These are phyloP conservation scores for Irpex sp. DNA, from an alignment of 1,284 basidiomycete species.

Conservation along the genomic window DNA sequence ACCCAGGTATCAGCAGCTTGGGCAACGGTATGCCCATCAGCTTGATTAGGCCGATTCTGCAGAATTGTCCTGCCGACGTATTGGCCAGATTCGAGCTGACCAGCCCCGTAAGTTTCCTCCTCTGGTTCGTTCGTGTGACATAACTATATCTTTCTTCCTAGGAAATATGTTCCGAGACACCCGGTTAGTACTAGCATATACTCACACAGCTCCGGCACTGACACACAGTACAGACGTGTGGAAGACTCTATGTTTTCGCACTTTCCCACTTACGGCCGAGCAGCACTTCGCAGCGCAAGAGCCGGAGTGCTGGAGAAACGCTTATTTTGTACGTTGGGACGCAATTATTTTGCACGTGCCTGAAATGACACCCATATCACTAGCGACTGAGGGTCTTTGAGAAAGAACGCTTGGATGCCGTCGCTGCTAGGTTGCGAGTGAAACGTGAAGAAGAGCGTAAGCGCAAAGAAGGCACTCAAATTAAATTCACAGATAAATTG, in stretches of 20 bases:
- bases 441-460: constrained; percentile 66
- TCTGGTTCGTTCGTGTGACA: not conserved
- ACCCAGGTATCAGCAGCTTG: constrained; percentile 23
- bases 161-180: constrained; percentile 51
- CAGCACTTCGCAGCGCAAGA: constrained; percentile 38
- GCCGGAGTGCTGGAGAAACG: constrained; percentile 63
- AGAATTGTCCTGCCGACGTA: constrained; percentile 66
- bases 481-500: constrained; percentile 65
- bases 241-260: constrained; percentile 58
- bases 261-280: constrained; percentile 50
- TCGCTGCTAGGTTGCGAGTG: constrained; percentile 53
- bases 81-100: constrained; percentile 61
- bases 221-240: constrained; percentile 54
- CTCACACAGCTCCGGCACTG: constrained; percentile 7
- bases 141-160: not conserved
- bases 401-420: constrained; percentile 56
- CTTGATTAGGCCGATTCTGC: constrained; percentile 66
- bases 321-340: constrained; percentile 58
- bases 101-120: constrained; percentile 54
- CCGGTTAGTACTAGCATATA: constrained; percentile 39
- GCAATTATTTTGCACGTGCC: constrained; percentile 50
- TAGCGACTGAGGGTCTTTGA: constrained; percentile 56
- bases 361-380: not conserved
- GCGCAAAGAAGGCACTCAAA: constrained; percentile 67
- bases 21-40: constrained; percentile 52